Conservation (phyloP, 345 rosid species). For the Eutrema heterophyllum region DNA sequence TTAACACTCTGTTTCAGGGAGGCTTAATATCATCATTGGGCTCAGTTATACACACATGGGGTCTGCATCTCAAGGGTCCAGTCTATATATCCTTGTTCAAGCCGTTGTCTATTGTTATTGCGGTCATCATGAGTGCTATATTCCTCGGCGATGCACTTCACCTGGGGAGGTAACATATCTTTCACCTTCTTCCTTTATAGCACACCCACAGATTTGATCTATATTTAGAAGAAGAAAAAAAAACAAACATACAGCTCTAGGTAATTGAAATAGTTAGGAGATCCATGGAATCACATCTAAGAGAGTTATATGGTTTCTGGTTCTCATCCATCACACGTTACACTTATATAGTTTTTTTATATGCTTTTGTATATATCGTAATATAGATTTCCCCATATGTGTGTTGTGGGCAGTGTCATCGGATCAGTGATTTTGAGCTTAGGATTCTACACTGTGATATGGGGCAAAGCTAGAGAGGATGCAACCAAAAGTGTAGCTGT, state of each 20-base stretch:
- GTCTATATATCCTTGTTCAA: slow-evolving; percentile 38
- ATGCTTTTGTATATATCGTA: not conserved
- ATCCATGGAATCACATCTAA: not conserved
- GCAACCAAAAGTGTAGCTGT: not conserved
- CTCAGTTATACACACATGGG: slow-evolving; percentile 30
- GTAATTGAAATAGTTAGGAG: not conserved
- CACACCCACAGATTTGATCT: too few species aligned
- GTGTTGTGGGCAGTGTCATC: slow-evolving; percentile 9
- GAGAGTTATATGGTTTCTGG: not conserved
- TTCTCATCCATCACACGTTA: not conserved
- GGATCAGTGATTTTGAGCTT: slow-evolving; percentile 24
- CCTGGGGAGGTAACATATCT: slow-evolving; percentile 31
- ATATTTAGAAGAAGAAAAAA: not conserved
- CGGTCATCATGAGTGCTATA: slow-evolving; percentile 30
- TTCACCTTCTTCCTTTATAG: not conserved
- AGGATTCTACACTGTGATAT: slow-evolving; percentile 16
- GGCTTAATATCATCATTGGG: not conserved
- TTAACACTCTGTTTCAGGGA: slow-evolving; percentile 19
- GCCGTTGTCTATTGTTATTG: slow-evolving; percentile 38
- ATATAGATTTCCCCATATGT: not conserved
- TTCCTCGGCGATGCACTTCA: slow-evolving; percentile 36
- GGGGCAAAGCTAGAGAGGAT: slow-evolving; percentile 35
- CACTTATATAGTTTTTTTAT: not conserved
- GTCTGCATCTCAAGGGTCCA: slow-evolving; percentile 40
- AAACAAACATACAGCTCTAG: not conserved